Evolutionary conservation across 2,329 filamentous ascomycete species (phyloP).

Genomic region (Neonectria magnoliae): DNA sequence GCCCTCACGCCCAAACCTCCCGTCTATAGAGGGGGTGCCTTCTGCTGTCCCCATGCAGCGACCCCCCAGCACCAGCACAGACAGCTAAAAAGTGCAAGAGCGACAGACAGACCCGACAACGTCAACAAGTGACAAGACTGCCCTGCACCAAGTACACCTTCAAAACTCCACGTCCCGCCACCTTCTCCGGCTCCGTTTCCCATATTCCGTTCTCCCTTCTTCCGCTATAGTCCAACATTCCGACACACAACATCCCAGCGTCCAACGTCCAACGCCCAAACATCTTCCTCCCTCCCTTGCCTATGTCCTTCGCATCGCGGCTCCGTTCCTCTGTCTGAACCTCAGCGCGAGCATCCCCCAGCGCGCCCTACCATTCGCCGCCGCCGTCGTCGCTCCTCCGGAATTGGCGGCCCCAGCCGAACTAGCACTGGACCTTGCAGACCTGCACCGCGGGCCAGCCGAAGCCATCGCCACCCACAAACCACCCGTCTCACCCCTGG

Average conservation of each 20-base stretch:
- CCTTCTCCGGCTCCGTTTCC: neutral
- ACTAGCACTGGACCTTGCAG: conserved; percentile 38
- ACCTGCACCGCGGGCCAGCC: conserved; percentile 31
- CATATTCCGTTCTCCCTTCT: conserved; percentile 3
- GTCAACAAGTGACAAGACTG: neutral
- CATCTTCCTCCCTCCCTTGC: neutral
- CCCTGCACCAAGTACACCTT: conserved; percentile 6
- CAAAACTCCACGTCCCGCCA: conserved; percentile 13
- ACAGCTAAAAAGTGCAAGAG: conserved; percentile 14
- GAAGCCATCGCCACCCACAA: conserved; percentile 42
- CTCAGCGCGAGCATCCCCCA: conserved; percentile 25
- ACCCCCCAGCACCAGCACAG: conserved; percentile 6
- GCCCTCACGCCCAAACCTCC: neutral
- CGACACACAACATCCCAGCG: neutral
- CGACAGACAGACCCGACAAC: conserved; percentile 5
- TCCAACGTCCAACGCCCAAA: neutral
- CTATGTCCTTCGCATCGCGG: conserved; percentile 1
- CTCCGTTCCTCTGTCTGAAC: conserved; percentile 19
- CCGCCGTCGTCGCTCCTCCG: conserved; percentile 14
- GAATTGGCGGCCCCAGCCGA: conserved; percentile 36
- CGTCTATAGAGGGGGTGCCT: neutral
- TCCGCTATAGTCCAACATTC: conserved; percentile 1
- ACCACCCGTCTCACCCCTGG: conserved; percentile 34
- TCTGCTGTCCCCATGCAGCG: conserved; percentile 5
- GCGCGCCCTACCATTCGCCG: conserved; percentile 37